A percentile compares a stretch with the other conserved stretches of the same genome.
Conservation (phyloP, 2,329 filamentous ascomycete genomes). For the Diaporthe velutina region DNA sequence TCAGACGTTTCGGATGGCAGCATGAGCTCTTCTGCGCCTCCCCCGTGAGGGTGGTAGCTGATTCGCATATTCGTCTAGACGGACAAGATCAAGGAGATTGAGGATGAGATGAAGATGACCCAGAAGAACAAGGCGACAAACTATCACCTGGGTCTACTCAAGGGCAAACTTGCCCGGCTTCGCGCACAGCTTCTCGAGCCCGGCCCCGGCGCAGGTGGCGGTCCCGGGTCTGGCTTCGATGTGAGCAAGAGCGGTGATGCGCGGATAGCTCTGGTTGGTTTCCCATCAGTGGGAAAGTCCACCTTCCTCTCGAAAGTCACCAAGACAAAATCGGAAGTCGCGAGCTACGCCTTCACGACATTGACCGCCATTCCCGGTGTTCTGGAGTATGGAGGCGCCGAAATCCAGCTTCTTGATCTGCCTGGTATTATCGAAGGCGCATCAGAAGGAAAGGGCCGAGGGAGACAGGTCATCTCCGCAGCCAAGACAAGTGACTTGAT, state of each 20-base stretch:
- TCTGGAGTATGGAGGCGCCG: constrained; percentile 95
- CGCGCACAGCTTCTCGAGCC: constrained; percentile 96
- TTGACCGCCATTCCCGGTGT: constrained; percentile 97
- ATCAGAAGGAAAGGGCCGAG: constrained; percentile 93
- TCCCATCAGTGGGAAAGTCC: constrained; percentile 98
- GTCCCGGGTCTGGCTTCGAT: constrained; percentile 87
- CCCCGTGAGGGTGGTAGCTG: background rate
- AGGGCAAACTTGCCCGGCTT: constrained; percentile 97
- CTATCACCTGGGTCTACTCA: constrained; percentile 97
- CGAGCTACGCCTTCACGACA: constrained; percentile 97
- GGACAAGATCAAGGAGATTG: constrained; percentile 99
- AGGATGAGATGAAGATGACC: constrained; percentile 99
- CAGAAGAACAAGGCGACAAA: constrained; percentile 84
- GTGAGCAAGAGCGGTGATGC: constrained; percentile 98
- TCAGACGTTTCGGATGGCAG: background rate
- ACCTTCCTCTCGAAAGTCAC: constrained; percentile 99
- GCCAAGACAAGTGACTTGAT: constrained; percentile 99
- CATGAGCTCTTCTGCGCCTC: background rate
- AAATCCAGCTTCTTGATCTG: constrained; percentile 97
- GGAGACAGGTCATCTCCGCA: constrained; percentile 95
- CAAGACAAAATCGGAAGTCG: constrained; percentile 96
- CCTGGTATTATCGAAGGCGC: constrained; percentile 99
- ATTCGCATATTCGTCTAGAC: constrained; percentile 58
- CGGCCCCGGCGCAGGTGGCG: constrained; percentile 80
- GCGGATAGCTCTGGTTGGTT: constrained; percentile 96